These are phyloP conservation scores for Myotisia sp. DNA, from an alignment of 2,329 filamentous ascomycete species.

Conservation along the genomic window DNA sequence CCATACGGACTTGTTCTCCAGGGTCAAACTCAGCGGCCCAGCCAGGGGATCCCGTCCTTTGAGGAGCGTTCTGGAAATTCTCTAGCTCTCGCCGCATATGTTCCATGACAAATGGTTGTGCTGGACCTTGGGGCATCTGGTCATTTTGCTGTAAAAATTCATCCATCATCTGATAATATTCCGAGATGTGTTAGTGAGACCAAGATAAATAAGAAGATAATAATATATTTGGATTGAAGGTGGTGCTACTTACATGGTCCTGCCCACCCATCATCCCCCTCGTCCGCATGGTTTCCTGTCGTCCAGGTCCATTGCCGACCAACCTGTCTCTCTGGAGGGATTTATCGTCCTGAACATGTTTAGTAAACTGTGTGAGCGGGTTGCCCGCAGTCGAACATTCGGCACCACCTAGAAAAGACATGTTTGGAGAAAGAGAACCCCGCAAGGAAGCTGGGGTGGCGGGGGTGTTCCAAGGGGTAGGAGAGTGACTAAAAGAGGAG, in stretches of 20 bases:
- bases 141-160: constrained; percentile 73
- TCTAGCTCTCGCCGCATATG: constrained; percentile 51
- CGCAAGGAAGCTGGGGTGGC: background rate
- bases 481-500: background rate
- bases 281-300: constrained; percentile 64
- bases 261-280: constrained; percentile 54
- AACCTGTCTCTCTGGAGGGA: constrained; percentile 83
- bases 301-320: constrained; percentile 57
- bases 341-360: constrained; percentile 93
- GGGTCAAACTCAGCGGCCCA: constrained; percentile 54
- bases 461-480: background rate
- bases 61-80: constrained; percentile 34
- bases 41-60: constrained; percentile 40
- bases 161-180: constrained; percentile 93
- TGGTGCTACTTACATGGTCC: constrained; percentile 45
- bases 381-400: constrained; percentile 96
- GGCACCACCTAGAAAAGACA: constrained; percentile 92
- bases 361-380: constrained; percentile 91
- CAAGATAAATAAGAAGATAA: constrained; percentile 3
- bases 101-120: constrained; percentile 50
- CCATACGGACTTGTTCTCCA: constrained; percentile 53
- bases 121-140: constrained; percentile 41
- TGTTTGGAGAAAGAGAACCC: constrained; percentile 28
- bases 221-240: background rate
- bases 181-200: no score